phyloP scores from a whole-genome alignment of 2,329 filamentous ascomycete species.

The Alternaria brassicicola region DNA sequence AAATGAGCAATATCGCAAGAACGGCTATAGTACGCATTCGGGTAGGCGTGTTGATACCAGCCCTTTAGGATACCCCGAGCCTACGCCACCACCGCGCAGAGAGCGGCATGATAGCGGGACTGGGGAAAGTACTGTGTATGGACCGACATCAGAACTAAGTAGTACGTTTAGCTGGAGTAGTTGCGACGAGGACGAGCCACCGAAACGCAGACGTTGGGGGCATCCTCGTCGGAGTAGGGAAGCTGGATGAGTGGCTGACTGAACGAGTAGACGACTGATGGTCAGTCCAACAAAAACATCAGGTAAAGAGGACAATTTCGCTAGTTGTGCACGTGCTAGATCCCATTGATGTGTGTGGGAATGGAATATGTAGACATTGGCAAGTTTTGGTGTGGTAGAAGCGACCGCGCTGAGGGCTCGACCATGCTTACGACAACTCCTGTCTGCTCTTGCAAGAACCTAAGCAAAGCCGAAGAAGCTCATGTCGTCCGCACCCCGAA shows the following conservation, averaged over 20 bases:
- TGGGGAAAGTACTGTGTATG: neutral
- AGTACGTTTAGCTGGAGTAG: slow-evolving; percentile 5
- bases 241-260: neutral
- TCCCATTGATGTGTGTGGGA: neutral
- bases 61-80: neutral
- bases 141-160: neutral
- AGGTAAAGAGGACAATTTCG: neutral
- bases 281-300: neutral
- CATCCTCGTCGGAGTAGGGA: neutral
- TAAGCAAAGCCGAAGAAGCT: slow-evolving; percentile 42
- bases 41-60: neutral
- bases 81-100: neutral
- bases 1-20: neutral
- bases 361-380: slow-evolving; percentile 1
- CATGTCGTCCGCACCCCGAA: slow-evolving; percentile 44
- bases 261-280: neutral
- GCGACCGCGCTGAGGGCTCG: neutral
- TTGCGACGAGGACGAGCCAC: neutral
- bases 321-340: neutral
- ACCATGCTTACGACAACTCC: neutral
- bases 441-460: neutral
- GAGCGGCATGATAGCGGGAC: neutral
- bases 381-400: neutral
- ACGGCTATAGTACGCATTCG: neutral
- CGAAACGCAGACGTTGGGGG: neutral